Base-by-base conservation (phyloP, 495 filamentous ascomycete genomes). In the Podospora sp. region DNA sequence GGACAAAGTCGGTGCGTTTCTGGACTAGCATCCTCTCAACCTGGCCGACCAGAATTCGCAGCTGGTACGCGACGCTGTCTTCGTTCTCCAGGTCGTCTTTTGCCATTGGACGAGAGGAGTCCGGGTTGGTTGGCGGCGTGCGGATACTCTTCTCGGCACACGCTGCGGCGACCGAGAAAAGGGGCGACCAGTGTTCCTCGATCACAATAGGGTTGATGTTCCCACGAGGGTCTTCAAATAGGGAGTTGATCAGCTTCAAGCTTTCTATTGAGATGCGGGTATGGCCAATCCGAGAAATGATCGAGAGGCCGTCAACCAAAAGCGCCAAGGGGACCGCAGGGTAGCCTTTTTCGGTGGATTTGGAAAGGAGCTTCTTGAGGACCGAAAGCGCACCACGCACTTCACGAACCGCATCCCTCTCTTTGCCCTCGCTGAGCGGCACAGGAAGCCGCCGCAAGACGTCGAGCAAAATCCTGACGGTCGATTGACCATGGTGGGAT, bases 401-500 rank as follows among this genome's bases (percentile, higher is more conserved):
- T 62, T 86, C 81, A 18, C 85, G 79, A 36, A 88, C 80, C 16
- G 65, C 53, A 18, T 75, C 72, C 60, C 69, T 73, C 63, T 90
- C 88, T 62, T 85, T 83, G 64, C 86, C 89, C 65, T 84, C 85
- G 55, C 77, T 76, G 16, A 75, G 70, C 56, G 84, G 80, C 36
- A 77, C 74, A 16, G 82, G 76, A 60, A 83, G 81, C 33, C 83
- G 82, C 63, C 83, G 77, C 62, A 92, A 71, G 46, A 91, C 88
- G 62, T 86, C 83, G 62, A 91, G 81, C 12, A 94, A 76, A 21
- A 87, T 84, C 62, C 84, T 81, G 27, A 92, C 82, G 67, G 90
- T 90, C 51, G 88, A 87, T 61, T 87, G 85, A 33, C 91, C 90
- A 67, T 92, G 86, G 68, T 92, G 91, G 4, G 93, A 96, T 71